These are phyloP conservation scores for Leccinum angustisporum DNA, from an alignment of 1,284 basidiomycete species.

Conservation along the genomic window DNA sequence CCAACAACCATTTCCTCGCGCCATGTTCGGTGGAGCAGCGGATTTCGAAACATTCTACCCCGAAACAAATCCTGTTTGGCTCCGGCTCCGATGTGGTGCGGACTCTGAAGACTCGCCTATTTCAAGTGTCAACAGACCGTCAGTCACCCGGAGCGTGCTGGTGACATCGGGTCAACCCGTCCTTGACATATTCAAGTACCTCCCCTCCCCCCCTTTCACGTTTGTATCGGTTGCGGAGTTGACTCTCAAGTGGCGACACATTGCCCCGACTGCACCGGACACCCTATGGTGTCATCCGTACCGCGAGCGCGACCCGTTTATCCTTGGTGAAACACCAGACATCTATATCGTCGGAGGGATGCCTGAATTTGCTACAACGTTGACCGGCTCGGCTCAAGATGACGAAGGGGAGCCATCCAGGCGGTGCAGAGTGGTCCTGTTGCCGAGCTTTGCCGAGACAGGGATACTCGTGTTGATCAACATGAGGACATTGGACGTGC, in stretches of 20 bases:
- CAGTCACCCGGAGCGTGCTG: constrained; percentile 58
- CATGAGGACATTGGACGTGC: constrained; percentile 51
- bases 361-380: constrained; percentile 73
- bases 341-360: constrained; percentile 95
- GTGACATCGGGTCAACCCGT: constrained; percentile 90
- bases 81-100: constrained; percentile 50
- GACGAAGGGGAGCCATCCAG: constrained; percentile 32
- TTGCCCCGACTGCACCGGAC: constrained; percentile 97
- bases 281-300: constrained; percentile 99
- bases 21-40: constrained; percentile 81
- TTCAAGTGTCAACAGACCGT: constrained; percentile 19
- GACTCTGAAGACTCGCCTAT: constrained; percentile 18
- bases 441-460: constrained; percentile 80
- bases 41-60: constrained; percentile 67
- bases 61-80: constrained; percentile 90
- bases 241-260: constrained; percentile 91
- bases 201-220: constrained; percentile 64
- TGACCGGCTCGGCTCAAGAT: constrained; percentile 46
- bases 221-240: constrained; percentile 74
- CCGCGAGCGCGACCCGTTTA: constrained; percentile 86
- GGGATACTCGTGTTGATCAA: constrained; percentile 60
- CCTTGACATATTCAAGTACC: constrained; percentile 95
- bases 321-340: constrained; percentile 82
- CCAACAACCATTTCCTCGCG: constrained; percentile 90
- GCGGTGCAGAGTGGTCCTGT: constrained; percentile 75